Conservation (phyloP, 2,329 filamentous ascomycete species). For the Colletotrichum sp. region DNA sequence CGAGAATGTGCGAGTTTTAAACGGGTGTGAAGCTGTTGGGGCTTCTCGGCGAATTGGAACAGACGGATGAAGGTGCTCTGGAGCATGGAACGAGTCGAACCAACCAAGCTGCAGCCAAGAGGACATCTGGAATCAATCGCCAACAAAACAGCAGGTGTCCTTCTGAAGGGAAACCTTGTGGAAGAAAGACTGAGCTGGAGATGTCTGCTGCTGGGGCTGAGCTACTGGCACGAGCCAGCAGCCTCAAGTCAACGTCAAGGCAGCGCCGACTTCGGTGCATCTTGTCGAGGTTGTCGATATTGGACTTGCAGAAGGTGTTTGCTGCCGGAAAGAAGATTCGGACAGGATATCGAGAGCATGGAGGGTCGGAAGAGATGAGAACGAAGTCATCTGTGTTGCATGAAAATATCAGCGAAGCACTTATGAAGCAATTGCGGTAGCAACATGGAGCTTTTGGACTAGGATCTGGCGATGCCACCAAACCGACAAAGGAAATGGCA, state of each 20-base stretch:
- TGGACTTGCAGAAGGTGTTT: not conserved
- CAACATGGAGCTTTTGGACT: not conserved
- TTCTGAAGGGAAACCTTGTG: accelerated
- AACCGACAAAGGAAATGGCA: not conserved
- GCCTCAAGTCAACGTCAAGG: accelerated
- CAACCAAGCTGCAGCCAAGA: accelerated
- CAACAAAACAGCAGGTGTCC: accelerated
- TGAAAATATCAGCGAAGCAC: not conserved
- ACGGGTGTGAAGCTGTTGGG: not conserved
- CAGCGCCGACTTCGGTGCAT: not conserved
- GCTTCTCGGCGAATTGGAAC: not conserved
- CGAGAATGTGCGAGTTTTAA: not conserved
- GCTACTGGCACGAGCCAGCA: not conserved
- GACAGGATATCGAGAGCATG: not conserved
- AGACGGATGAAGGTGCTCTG: not conserved
- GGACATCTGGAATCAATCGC: not conserved
- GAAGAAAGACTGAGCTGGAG: not conserved
- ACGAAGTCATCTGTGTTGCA: not conserved
- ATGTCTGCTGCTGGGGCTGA: accelerated
- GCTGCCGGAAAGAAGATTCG: not conserved
- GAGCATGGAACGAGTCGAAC: not conserved
- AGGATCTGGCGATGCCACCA: not conserved
- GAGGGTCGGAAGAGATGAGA: accelerated
- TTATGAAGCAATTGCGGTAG: not conserved
- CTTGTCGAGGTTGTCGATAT: not conserved